phyloP scores from a whole-genome alignment of 2,329 filamentous ascomycete species.

The Trichoderma asperellum region DNA sequence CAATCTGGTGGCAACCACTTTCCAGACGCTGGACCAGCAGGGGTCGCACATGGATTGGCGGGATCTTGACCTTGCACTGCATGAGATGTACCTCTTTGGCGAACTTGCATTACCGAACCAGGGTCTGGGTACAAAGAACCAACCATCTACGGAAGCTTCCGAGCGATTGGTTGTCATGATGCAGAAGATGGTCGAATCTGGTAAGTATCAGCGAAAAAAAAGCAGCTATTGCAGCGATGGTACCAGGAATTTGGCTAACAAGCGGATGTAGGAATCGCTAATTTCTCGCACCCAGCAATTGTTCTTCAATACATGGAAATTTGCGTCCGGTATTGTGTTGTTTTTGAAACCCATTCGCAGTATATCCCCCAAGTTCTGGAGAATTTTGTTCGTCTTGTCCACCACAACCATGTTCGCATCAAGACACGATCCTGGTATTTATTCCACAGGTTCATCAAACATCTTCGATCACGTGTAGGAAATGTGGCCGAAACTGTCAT shows the following conservation, averaged over 20 bases:
- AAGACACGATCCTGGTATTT: conserved; percentile 95
- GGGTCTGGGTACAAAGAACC: conserved; percentile 82
- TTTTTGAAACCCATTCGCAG: conserved; percentile 83
- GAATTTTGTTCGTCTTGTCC: conserved; percentile 87
- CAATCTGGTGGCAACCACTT: conserved; percentile 84
- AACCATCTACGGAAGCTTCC: conserved; percentile 76
- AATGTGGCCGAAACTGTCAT: conserved; percentile 92
- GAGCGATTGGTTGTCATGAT: conserved; percentile 90
- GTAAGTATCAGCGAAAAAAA: conserved; percentile 55
- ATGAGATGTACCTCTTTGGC: conserved; percentile 96
- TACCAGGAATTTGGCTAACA: conserved; percentile 34
- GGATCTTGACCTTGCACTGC: conserved; percentile 87
- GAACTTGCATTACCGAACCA: conserved; percentile 89
- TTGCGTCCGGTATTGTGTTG: conserved; percentile 88
- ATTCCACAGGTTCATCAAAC: conserved; percentile 90
- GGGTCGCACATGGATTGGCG: conserved; percentile 85
- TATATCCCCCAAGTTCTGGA: conserved; percentile 87
- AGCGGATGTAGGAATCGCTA: conserved; percentile 68
- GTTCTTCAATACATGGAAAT: conserved; percentile 98
- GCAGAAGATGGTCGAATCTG: conserved; percentile 90
- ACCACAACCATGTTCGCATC: conserved; percentile 84
- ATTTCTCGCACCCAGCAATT: conserved; percentile 86
- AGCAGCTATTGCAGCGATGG: neutral
- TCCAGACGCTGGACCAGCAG: conserved; percentile 76
- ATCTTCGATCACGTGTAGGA: conserved; percentile 79